Evolutionary conservation across 495 filamentous ascomycete species (phyloP), one percentile per base, ranked within the genome.

Genomic region (Aspergillus coremiiformis): DNA sequence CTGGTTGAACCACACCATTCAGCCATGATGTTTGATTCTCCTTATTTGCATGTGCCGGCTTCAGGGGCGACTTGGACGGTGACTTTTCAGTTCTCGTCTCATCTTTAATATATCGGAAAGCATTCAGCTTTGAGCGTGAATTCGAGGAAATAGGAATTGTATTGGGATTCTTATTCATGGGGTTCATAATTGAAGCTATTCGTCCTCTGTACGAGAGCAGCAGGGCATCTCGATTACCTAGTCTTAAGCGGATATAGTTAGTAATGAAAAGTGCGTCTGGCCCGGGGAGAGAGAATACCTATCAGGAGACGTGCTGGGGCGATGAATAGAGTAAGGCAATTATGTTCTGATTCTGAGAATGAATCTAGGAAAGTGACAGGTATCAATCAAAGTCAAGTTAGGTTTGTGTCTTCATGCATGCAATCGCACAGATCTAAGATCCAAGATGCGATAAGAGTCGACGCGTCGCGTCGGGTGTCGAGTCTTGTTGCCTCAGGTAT

Each of bases 71-170:
- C 49, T 69, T 69, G 30, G 58, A 55, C 7, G 55, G 52, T 37
- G 54, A 49, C 15, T 67, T 68, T 26, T 78, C 69, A 32, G 70
- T 60, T 14, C 30, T 44, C 27, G 41, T 51, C 12, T 55, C 62
- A 15, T 56, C 51, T 43, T 57, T 60, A 20, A 58, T 65, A 43
- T 71, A 84, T 56, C 77, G 76, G 56, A 84, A 85, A 19, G 73
- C 68, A 56, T 78, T 78, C 45, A 86, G 64, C 60, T 84, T 84
- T 14, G 76, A 72, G 56, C 71, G 79, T 4, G 80, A 78, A 52
- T 78, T 68, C 0, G 75, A 72, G 8, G 80, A 83, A 4, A 80
- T 67, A 21, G 68, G 65, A 29, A 60, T 57, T 35, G 62, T 45
- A 19, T 55, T 58, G 24, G 55, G 39, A 41, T 60, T 64, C 46